A percentile compares a stretch with the other conserved stretches of the same genome.
Conservation (phyloP, 192 early-diverging fungal genomes). For the Spizellomyces sp. region DNA sequence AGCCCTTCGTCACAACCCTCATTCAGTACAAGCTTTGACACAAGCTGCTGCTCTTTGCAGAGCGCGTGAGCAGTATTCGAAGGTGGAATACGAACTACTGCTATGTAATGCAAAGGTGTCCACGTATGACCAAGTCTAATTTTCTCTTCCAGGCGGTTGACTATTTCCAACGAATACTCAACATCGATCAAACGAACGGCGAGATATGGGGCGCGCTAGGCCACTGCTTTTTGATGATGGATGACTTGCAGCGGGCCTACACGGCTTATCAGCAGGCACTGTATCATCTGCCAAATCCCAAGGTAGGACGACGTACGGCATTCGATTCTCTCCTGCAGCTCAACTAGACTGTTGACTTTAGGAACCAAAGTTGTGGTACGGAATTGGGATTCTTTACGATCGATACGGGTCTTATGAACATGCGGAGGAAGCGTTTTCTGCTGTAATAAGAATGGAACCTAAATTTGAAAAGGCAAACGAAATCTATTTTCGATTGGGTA, state of each 20-base stretch:
- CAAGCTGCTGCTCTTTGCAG: conserved; percentile 83
- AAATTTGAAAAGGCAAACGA: conserved; percentile 97
- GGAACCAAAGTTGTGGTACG: conserved; percentile 99
- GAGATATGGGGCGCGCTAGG: conserved; percentile 95
- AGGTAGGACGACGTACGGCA: conserved; percentile 49
- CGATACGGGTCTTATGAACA: conserved; percentile 95
- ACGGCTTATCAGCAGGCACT: conserved; percentile 96
- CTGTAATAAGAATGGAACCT: conserved; percentile 93
- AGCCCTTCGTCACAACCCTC: conserved; percentile 92
- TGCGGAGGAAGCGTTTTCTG: conserved; percentile 94
- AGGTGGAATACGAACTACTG: conserved; percentile 35
- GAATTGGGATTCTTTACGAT: conserved; percentile 97
- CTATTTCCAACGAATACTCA: conserved; percentile 87
- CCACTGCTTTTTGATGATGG: conserved; percentile 96
- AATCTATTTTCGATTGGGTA: conserved; percentile 96
- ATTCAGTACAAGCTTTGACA: conserved; percentile 78
- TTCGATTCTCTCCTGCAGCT: background rate
- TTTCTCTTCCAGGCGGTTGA: conserved; percentile 71
- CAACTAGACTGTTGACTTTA: conserved; percentile 31
- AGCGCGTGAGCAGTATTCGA: conserved; percentile 78
- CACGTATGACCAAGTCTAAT: background rate
- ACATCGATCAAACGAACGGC: conserved; percentile 80
- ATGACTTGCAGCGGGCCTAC: conserved; percentile 93
- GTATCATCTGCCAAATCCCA: conserved; percentile 86
- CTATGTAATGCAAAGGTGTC: background rate